Evolutionary conservation across 2,329 filamentous ascomycete species (phyloP).

Genomic region (Aspergillus caelatus): DNA sequence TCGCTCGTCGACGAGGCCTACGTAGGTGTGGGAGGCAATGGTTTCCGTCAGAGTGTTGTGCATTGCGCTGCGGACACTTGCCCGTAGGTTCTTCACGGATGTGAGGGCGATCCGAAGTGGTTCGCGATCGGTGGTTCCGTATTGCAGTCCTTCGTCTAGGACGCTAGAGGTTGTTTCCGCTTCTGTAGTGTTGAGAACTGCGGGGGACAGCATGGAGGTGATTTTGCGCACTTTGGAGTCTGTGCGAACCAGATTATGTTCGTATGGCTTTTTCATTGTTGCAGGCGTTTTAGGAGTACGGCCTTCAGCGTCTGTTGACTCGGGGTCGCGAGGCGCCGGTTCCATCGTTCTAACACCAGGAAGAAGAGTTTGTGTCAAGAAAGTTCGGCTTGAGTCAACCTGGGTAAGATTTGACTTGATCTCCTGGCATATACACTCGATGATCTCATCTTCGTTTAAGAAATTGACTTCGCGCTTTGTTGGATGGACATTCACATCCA

Average conservation of each 20-base stretch:
- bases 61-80: conserved; percentile 76
- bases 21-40: conserved; percentile 85
- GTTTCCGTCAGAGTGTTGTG: conserved; percentile 86
- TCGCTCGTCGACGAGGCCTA: conserved; percentile 86
- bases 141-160: conserved; percentile 61
- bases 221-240: conserved; percentile 91
- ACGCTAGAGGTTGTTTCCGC: conserved; percentile 35
- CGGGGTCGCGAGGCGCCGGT: conserved; percentile 31
- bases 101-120: conserved; percentile 71
- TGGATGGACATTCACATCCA: conserved; percentile 97
- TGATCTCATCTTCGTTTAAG: conserved; percentile 94
- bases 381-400: conserved; percentile 91
- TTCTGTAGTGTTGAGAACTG: conserved; percentile 37
- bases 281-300: conserved; percentile 39
- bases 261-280: conserved; percentile 62
- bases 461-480: conserved; percentile 98
- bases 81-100: conserved; percentile 83
- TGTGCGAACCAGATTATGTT: conserved; percentile 88
- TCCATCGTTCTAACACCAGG: conserved; percentile 61
- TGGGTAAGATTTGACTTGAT: conserved; percentile 77
- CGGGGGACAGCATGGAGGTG: conserved; percentile 85
- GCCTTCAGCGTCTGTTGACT: conserved; percentile 35
- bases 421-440: conserved; percentile 78
- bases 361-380: conserved; percentile 89
- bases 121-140: conserved; percentile 72